Conservation (phyloP, 495 filamentous ascomycete species). For the Hypoxylon fragiforme region DNA sequence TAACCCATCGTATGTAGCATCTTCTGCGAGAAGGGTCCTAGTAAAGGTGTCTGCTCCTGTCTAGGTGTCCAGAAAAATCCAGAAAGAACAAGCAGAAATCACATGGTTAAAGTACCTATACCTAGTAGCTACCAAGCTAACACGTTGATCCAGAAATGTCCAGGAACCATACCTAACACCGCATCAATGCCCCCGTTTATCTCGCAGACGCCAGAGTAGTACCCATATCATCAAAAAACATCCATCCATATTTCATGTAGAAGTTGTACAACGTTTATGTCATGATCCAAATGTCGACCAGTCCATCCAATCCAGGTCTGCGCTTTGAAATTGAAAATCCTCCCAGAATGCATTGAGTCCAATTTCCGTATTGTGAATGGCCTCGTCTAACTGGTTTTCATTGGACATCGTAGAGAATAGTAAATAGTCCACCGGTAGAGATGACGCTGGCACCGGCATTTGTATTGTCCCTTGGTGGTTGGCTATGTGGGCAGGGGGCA, state of each 20-base stretch:
- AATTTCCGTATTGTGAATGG: slow-evolving; percentile 38
- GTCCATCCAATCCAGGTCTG: slow-evolving; percentile 41
- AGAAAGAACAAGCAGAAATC: background rate
- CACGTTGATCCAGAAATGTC: slow-evolving; percentile 21
- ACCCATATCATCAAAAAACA: too few relatives aligned
- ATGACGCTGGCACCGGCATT: slow-evolving; percentile 27
- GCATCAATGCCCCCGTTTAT: slow-evolving; percentile 17
- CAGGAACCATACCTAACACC: slow-evolving; percentile 19
- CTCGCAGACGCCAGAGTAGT: slow-evolving; percentile 23
- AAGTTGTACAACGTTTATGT: slow-evolving; percentile 21
- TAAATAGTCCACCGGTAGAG: slow-evolving; percentile 35
- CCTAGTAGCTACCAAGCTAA: too few relatives aligned
- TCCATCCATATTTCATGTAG: too few relatives aligned
- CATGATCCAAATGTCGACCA: slow-evolving; percentile 39
- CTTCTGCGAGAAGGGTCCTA: slow-evolving; percentile 20
- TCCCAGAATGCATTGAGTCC: slow-evolving; percentile 39
- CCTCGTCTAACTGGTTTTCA: slow-evolving; percentile 40
- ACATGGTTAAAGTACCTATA: too few relatives aligned
- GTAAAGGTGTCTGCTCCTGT: slow-evolving; percentile 2
- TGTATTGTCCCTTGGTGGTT: slow-evolving; percentile 30
- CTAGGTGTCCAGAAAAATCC: slow-evolving; percentile 4
- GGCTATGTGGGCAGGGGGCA: slow-evolving; percentile 25
- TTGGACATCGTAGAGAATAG: slow-evolving; percentile 42
- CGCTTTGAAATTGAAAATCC: slow-evolving; percentile 38
- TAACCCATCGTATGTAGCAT: slow-evolving; percentile 18